Base-by-base conservation (phyloP, 2,329 filamentous ascomycete species). In the Colletotrichum tropicicola region DNA sequence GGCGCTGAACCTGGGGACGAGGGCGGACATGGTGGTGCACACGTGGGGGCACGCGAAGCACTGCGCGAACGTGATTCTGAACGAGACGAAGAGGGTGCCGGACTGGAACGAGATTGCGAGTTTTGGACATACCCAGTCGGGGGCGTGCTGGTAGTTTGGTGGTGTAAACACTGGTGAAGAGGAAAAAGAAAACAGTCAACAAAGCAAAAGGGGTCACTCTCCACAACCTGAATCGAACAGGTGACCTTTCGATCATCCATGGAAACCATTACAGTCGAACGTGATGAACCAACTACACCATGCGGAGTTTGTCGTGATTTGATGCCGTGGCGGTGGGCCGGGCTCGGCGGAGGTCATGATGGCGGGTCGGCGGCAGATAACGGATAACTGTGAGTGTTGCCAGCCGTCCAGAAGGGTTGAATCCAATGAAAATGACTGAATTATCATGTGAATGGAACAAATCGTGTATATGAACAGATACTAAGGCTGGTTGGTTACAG, bases 21-120 rank as follows among this genome's bases (percentile, higher is more conserved):
- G 52, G 41, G 48, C 55, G 32, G 60, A 54, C n/a, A 59, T 64
- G 55, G 48, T 64, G 2, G 56, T 65, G 21, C 43, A 65, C 15
- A 25, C 44, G 0, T 61, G 48, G 48, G 56, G 60, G 17, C 49
- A 60, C 43, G 57, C 61, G 13, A 41, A 47, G 17, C 56, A 55
- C 23, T 65, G 61, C 4, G 57, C 57, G 7, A 39, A n/a, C 6
- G 43, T 61, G 19, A 54, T 60, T 3, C 21, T 65, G 3, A 49
- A 61, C 27, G 27, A 43, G 6, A 60, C 61, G 12, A 43, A 55
- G 15, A 65, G 6, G n/a, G 49, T 23, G 2, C 61, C 56, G 6
- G 56, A 15, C 3, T 65, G 56, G 49, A 12, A 48, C 10, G 35
- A 60, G 9, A n/a, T 60, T 1, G 32, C 32, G 4, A 65, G 43